phyloP scores from a whole-genome alignment of 495 filamentous ascomycete genomes.

The Tuber microsphaerosporum region DNA sequence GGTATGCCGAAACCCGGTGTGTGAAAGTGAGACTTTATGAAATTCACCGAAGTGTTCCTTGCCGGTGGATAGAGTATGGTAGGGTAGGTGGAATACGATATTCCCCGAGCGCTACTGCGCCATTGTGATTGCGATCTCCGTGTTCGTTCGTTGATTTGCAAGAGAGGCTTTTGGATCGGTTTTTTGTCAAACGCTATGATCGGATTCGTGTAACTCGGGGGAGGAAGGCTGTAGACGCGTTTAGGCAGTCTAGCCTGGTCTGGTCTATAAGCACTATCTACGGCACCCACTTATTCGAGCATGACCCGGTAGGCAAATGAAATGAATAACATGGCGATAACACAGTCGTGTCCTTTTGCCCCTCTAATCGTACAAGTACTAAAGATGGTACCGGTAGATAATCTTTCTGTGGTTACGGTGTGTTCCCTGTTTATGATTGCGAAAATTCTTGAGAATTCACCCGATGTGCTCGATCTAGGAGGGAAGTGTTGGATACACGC shows the following conservation, averaged over 20 bases:
- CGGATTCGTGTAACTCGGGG: not conserved
- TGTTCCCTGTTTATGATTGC: not conserved
- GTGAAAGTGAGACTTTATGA: not conserved
- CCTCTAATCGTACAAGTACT: not conserved
- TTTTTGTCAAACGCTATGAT: not conserved
- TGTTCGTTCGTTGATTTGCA: not conserved
- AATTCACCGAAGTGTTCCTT: not conserved
- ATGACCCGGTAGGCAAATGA: not conserved
- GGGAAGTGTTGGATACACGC: not conserved
- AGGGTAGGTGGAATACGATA: not conserved
- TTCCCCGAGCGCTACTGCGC: not conserved
- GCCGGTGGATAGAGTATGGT: not conserved
- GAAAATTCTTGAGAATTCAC: not conserved
- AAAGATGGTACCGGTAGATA: not conserved
- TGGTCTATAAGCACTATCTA: not conserved
- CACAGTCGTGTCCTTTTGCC: not conserved
- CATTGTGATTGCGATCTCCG: not conserved
- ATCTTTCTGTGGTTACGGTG: not conserved
- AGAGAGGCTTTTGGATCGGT: not conserved
- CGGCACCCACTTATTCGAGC: not conserved
- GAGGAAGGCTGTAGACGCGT: not conserved
- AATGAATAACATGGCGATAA: not conserved
- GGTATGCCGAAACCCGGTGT: not conserved
- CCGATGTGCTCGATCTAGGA: not conserved
- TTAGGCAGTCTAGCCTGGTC: not conserved